Conservation (phyloP, 1,284 basidiomycete genomes). For the Tilletiopsis washingtonensis region DNA sequence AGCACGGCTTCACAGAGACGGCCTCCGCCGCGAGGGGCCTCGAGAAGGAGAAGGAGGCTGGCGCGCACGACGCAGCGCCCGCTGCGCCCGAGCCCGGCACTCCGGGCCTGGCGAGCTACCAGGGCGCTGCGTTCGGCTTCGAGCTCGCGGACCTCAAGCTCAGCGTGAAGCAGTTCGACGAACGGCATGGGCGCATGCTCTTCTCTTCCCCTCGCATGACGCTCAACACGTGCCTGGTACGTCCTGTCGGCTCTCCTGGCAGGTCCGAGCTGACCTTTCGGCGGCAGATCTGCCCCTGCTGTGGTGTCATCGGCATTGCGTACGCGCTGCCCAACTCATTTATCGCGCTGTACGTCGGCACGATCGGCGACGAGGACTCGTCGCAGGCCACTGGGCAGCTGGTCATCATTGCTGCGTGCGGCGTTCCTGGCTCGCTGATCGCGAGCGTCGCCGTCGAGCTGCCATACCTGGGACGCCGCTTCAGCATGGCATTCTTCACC, state of each 20-base stretch:
- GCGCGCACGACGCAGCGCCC: too few species aligned
- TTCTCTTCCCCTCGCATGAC: background rate
- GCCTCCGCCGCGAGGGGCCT: too few species aligned
- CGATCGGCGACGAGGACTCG: slow-evolving; percentile 49
- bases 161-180: background rate
- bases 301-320: slow-evolving; percentile 64
- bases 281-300: slow-evolving; percentile 57
- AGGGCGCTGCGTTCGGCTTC: too few species aligned
- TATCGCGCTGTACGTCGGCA: slow-evolving; percentile 57
- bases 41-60: too few species aligned
- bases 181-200: background rate
- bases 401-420: slow-evolving; percentile 59
- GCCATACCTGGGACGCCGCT: slow-evolving; percentile 60
- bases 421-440: slow-evolving; percentile 58
- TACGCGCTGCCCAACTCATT: slow-evolving; percentile 66
- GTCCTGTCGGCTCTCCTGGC: background rate
- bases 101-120: too few species aligned
- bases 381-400: slow-evolving; percentile 17
- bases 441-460: slow-evolving; percentile 57
- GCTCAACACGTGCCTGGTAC: background rate
- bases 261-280: background rate
- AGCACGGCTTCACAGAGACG: too few species aligned
- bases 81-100: too few species aligned
- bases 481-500: slow-evolving; percentile 59
- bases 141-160: background rate